A percentile compares a stretch with the other conserved stretches of the same genome.
Evolutionary conservation across 768 basidiomycete species (phyloP).

Genomic region (Podaxis mareebaensis): DNA sequence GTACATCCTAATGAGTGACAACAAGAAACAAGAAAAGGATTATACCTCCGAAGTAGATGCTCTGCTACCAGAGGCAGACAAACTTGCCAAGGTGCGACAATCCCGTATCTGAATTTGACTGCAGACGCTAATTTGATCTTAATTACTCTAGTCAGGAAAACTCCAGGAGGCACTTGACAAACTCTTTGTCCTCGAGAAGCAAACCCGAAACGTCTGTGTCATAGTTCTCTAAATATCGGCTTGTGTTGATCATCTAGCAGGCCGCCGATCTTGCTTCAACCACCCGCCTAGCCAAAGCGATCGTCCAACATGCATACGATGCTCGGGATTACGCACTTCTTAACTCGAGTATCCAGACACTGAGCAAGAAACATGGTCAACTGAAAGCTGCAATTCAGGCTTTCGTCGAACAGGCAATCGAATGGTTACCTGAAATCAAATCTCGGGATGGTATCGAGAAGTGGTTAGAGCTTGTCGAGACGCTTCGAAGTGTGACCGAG

Average conservation of each 20-base stretch:
- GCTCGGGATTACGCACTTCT: slow-evolving; percentile 68
- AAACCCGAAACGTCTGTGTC: slow-evolving; percentile 85
- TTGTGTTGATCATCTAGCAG: slow-evolving; percentile 39
- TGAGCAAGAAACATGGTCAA: slow-evolving; percentile 98
- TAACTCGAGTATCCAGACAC: slow-evolving; percentile 63
- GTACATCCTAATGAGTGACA: slow-evolving; percentile 67
- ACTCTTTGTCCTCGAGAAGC: slow-evolving; percentile 88
- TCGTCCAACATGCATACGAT: slow-evolving; percentile 71
- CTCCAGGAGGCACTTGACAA: slow-evolving; percentile 88
- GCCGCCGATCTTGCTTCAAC: slow-evolving; percentile 95
- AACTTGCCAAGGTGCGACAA: slow-evolving; percentile 66
- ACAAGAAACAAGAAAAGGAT: slow-evolving; percentile 85
- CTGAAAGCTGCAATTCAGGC: slow-evolving; percentile 86
- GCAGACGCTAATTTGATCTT: slow-evolving; percentile 16
- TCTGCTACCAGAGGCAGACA: slow-evolving; percentile 66
- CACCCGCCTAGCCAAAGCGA: slow-evolving; percentile 75
- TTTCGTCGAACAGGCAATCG: slow-evolving; percentile 87
- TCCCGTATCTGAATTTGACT: slow-evolving; percentile 1
- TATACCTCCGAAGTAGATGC: slow-evolving; percentile 81
- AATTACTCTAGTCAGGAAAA: slow-evolving; percentile 62
- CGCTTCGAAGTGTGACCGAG: slow-evolving; percentile 88
- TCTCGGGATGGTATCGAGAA: slow-evolving; percentile 63
- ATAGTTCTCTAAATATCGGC: neutral
- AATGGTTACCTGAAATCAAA: slow-evolving; percentile 79
- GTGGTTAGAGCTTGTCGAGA: slow-evolving; percentile 90